phyloP scores from a whole-genome alignment of 2,329 filamentous ascomycete genomes.

The Rutstroemia sp. region DNA sequence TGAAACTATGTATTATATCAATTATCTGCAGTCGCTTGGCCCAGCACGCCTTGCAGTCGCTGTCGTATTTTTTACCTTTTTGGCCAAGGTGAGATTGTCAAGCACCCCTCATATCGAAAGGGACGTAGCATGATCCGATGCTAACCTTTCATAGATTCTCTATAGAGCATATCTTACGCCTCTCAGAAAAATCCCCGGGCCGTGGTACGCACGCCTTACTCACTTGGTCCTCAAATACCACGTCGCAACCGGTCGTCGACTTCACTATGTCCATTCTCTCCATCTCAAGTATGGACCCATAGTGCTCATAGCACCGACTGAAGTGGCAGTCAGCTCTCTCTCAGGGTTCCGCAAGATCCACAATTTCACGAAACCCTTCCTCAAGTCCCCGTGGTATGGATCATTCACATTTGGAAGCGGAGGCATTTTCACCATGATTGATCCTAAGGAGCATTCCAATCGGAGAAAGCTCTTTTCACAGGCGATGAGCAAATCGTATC shows the following conservation, averaged over 20 bases:
- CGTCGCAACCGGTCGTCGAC: neutral
- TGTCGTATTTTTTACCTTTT: too few species aligned
- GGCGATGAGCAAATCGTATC: neutral
- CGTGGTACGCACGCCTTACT: neutral
- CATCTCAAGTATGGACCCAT: neutral
- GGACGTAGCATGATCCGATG: too few species aligned
- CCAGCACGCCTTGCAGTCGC: too few species aligned
- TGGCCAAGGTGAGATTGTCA: too few species aligned
- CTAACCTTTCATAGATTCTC: neutral
- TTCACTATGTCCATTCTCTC: neutral
- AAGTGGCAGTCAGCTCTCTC: neutral
- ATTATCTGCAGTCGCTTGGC: too few species aligned
- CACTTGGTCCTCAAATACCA: neutral
- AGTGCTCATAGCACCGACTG: neutral
- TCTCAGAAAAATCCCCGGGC: neutral
- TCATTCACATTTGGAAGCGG: fast-evolving
- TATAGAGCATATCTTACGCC: neutral
- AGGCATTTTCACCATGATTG: neutral
- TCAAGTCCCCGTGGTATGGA: neutral
- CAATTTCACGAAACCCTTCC: neutral
- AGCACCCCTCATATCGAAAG: too few species aligned
- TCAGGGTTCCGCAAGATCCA: neutral
- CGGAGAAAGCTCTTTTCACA: neutral
- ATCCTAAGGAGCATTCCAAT: neutral
- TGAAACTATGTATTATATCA: too few species aligned